A percentile compares a stretch with the other conserved stretches of the same genome.
phyloP scores from a whole-genome alignment of 2,329 filamentous ascomycete species.

The Scedosporium aurantiacum region DNA sequence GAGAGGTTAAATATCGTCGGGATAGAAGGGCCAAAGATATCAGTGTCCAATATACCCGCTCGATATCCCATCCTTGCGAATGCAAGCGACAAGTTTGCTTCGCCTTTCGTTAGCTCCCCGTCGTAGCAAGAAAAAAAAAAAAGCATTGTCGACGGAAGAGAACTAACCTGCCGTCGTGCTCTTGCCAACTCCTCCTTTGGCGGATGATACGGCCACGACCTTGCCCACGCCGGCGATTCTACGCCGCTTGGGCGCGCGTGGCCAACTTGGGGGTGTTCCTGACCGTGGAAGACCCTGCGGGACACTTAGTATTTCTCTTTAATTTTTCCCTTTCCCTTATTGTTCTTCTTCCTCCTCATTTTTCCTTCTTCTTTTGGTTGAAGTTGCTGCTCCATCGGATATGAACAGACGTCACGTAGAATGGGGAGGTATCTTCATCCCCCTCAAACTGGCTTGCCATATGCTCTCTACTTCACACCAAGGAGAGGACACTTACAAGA shows the following conservation, averaged over 20 bases:
- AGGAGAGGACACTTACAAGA: constrained; percentile 42
- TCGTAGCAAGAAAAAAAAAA: background rate
- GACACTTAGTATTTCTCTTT: background rate
- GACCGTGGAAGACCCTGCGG: constrained; percentile 74
- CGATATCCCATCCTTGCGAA: constrained; percentile 74
- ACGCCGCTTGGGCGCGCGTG: constrained; percentile 69
- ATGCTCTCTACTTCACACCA: no score
- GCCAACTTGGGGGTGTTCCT: constrained; percentile 43
- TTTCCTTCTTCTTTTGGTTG: constrained; percentile 1
- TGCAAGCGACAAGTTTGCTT: constrained; percentile 72
- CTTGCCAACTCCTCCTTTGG: constrained; percentile 97
- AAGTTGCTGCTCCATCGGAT: background rate
- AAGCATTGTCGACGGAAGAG: no score
- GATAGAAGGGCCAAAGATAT: constrained; percentile 93
- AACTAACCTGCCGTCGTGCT: constrained; percentile 72
- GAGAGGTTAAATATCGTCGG: constrained; percentile 78
- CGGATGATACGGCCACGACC: constrained; percentile 92
- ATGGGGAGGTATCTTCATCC: background rate
- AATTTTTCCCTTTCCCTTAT: background rate
- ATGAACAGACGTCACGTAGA: background rate
- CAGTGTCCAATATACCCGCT: constrained; percentile 82
- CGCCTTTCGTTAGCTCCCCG: constrained; percentile 21
- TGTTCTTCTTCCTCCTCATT: background rate
- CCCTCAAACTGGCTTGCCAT: no score
- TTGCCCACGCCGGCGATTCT: constrained; percentile 77